Percentiles rank a stretch among this genome's conserved stretches.
phyloP scores from a whole-genome alignment of 352 stramenopile genomes.

The Pythium rhizo-oryzae region DNA sequence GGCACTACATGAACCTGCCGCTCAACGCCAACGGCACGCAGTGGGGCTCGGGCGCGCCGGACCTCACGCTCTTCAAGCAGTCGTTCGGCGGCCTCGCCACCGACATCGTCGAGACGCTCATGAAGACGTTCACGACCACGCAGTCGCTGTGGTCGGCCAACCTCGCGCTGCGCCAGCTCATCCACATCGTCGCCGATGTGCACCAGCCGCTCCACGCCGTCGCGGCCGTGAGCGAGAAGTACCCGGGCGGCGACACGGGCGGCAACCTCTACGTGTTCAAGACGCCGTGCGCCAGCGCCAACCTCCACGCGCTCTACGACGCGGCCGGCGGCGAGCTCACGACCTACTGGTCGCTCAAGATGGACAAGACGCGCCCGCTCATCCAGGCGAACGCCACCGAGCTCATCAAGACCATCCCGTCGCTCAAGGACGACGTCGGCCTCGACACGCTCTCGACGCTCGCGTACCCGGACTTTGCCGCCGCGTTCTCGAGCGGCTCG shows the following conservation, averaged over 20 bases:
- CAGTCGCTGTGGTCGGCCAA: slow-evolving; percentile 69
- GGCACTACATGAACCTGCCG: slow-evolving; percentile 76
- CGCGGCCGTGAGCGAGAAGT: slow-evolving; percentile 42
- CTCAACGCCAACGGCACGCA: slow-evolving; percentile 55
- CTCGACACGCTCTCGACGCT: slow-evolving; percentile 15
- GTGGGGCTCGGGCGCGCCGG: slow-evolving; percentile 41
- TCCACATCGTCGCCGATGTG: slow-evolving; percentile 70
- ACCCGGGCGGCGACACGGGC: slow-evolving; percentile 54
- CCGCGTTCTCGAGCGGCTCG: slow-evolving; percentile 23
- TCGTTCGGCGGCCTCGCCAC: slow-evolving; percentile 51
- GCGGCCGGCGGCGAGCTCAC: slow-evolving; percentile 51
- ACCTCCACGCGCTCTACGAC: slow-evolving; percentile 73
- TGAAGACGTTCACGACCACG: slow-evolving; percentile 63
- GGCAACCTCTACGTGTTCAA: slow-evolving; percentile 65
- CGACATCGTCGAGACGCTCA: slow-evolving; percentile 43
- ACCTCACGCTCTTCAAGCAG: slow-evolving; percentile 54
- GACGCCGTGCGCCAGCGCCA: slow-evolving; percentile 49
- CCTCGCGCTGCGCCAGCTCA: slow-evolving; percentile 63
- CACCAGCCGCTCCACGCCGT: slow-evolving; percentile 68
- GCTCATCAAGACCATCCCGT: slow-evolving; percentile 28
- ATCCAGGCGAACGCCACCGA: slow-evolving; percentile 46
- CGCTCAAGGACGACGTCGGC: slow-evolving; percentile 23
- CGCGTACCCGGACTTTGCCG: slow-evolving; percentile 20
- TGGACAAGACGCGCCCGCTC: slow-evolving; percentile 16
- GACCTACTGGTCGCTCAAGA: slow-evolving; percentile 54